phyloP scores from a whole-genome alignment of 306 rosid species.

The Fagus crenata region DNA sequence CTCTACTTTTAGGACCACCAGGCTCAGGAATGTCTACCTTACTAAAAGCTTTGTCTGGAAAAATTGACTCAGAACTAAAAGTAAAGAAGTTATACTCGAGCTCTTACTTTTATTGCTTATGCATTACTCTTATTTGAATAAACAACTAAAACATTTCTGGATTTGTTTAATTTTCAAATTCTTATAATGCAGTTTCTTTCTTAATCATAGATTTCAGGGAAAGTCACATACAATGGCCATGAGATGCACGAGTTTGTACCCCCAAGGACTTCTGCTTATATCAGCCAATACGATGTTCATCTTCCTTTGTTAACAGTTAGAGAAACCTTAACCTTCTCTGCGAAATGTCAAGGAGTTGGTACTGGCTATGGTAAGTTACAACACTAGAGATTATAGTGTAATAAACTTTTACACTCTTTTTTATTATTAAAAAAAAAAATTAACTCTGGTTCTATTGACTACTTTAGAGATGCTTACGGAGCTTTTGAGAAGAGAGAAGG shows the following conservation, averaged over 20 bases:
- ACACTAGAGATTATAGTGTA: not conserved
- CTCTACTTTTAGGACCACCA: slow-evolving; percentile 27
- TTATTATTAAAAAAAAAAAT: too few relatives aligned
- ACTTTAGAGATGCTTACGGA: slow-evolving; percentile 31
- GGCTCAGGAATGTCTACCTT: slow-evolving; percentile 24
- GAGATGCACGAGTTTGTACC: slow-evolving; percentile 34
- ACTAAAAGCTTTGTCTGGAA: slow-evolving; percentile 22
- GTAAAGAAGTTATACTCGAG: not conserved
- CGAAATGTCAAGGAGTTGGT: slow-evolving; percentile 39
- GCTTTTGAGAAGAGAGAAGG: slow-evolving; percentile 30
- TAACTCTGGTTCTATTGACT: too few relatives aligned
- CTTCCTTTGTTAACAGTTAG: slow-evolving; percentile 32
- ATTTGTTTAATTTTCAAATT: not conserved
- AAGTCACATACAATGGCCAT: slow-evolving; percentile 35
- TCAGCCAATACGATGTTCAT: slow-evolving; percentile 34
- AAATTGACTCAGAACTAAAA: slow-evolving; percentile 25
- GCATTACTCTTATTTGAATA: too few relatives aligned
- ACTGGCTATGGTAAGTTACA: slow-evolving; percentile 29
- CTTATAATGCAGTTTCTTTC: not conserved
- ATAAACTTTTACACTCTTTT: not conserved
- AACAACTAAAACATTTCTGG: not conserved
- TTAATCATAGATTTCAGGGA: slow-evolving; percentile 2
- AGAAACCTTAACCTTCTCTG: slow-evolving; percentile 39
- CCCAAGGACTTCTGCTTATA: slow-evolving; percentile 32
- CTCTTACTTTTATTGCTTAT: too few relatives aligned